These are phyloP conservation scores for Lachancea fermentati DNA, from an alignment of 805 yeast species.

Conservation along the genomic window DNA sequence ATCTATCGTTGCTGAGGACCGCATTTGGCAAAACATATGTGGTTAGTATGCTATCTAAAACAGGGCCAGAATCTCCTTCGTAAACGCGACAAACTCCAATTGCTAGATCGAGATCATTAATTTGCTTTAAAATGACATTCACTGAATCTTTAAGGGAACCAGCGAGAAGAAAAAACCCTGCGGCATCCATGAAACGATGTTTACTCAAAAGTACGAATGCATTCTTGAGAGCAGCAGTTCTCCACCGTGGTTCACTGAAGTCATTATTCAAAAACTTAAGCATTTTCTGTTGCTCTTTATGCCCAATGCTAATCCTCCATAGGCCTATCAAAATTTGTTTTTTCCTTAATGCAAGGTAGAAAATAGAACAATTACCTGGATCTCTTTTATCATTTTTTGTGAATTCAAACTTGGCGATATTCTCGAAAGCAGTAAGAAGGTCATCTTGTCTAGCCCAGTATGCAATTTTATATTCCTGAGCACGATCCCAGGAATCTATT, in stretches of 20 bases:
- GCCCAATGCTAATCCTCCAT: conserved; percentile 74
- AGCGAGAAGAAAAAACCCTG: conserved; percentile 79
- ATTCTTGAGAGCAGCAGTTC: conserved; percentile 82
- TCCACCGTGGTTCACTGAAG: conserved; percentile 72
- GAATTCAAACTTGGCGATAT: conserved; percentile 68
- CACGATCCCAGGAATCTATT: conserved; percentile 52
- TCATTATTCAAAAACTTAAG: conserved; percentile 71
- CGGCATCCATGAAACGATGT: conserved; percentile 83
- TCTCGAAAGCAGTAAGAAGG: conserved; percentile 52
- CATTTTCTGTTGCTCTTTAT: conserved; percentile 81
- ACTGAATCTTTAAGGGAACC: conserved; percentile 72
- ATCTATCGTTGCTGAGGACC: conserved; percentile 58
- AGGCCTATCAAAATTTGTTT: conserved; percentile 71
- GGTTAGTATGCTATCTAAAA: conserved; percentile 44
- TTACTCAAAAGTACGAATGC: conserved; percentile 87
- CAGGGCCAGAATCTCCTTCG: conserved; percentile 56
- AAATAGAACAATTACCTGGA: conserved; percentile 69
- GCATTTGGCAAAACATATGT: conserved; percentile 51
- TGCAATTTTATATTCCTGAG: conserved; percentile 55
- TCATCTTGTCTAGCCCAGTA: conserved; percentile 59
- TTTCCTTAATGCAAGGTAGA: conserved; percentile 72
- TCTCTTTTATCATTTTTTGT: conserved; percentile 49
- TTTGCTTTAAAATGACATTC: conserved; percentile 61
- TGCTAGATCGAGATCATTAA: conserved; percentile 68
- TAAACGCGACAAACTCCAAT: conserved; percentile 75